Conservation (phyloP, 805 yeast genomes). For the Cyberlindnera maritima region DNA sequence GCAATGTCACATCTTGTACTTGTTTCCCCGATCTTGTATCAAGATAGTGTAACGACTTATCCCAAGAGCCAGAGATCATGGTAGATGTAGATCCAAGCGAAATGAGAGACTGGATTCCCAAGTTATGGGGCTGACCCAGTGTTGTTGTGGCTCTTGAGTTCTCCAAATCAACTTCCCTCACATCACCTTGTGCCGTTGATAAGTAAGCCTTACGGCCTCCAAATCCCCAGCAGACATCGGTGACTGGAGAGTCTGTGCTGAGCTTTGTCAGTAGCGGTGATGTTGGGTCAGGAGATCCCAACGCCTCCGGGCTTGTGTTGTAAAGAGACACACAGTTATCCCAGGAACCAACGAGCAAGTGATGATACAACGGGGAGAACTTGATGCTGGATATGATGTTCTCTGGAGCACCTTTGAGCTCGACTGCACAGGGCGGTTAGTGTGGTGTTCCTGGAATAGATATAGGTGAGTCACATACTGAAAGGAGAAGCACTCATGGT, state of each 20-base stretch:
- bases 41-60: conserved; percentile 25
- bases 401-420: conserved; percentile 27
- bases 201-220: conserved; percentile 34
- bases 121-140: conserved; percentile 32
- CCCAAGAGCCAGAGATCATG: conserved; percentile 62
- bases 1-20: conserved; percentile 24
- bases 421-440: conserved; percentile 5
- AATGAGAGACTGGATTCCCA: conserved; percentile 38
- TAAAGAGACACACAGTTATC: conserved; percentile 48
- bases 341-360: conserved; percentile 56
- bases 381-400: conserved; percentile 44
- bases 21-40: conserved; percentile 10
- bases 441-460: too few relatives aligned
- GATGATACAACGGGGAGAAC: conserved; percentile 35
- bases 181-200: conserved; percentile 55
- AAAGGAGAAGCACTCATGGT: not conserved
- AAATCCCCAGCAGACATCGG: conserved; percentile 22
- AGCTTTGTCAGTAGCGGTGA: conserved; percentile 25
- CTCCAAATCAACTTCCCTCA: conserved; percentile 50
- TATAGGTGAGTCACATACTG: not conserved
- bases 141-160: conserved; percentile 31
- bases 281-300: conserved; percentile 25
- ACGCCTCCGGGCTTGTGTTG: conserved; percentile 29
- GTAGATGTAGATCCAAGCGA: conserved; percentile 20
- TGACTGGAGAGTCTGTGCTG: conserved; percentile 17